Conservation (phyloP, 1,284 basidiomycete species). For the Ceratobasidium theobromae region DNA sequence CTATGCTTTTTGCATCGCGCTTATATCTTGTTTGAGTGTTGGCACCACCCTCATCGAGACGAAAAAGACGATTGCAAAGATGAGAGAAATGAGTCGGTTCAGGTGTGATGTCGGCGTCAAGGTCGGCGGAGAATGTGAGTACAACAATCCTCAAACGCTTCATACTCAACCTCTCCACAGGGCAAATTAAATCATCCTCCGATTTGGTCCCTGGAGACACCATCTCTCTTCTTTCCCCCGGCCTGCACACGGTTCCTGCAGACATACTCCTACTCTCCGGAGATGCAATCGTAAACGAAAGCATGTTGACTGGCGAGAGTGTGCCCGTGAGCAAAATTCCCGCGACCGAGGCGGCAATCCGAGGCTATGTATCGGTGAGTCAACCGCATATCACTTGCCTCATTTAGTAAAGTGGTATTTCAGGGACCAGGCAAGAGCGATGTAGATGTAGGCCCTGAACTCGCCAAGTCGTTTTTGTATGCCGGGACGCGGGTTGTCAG, state of each 20-base stretch:
- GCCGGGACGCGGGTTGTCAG: conserved; percentile 91
- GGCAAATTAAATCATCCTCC: conserved; percentile 72
- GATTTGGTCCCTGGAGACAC: conserved; percentile 92
- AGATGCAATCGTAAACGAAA: conserved; percentile 97
- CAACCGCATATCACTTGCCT: background rate
- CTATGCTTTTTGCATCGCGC: conserved; percentile 95
- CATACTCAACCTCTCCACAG: conserved; percentile 46
- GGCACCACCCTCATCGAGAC: conserved; percentile 90
- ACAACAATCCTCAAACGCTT: conserved; percentile 1
- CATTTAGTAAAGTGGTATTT: background rate
- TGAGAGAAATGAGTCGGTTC: conserved; percentile 97
- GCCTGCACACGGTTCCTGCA: conserved; percentile 79
- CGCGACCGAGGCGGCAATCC: conserved; percentile 69
- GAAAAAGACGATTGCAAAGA: conserved; percentile 88
- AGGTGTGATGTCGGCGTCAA: conserved; percentile 78
- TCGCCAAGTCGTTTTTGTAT: conserved; percentile 87
- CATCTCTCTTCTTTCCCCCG: conserved; percentile 80
- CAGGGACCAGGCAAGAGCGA: conserved; percentile 55
- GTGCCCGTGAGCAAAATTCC: conserved; percentile 90
- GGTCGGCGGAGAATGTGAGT: conserved; percentile 72
- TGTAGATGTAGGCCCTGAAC: conserved; percentile 57
- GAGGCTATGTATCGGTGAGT: conserved; percentile 46
- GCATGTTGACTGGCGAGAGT: conserved; percentile 96
- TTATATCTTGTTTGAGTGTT: conserved; percentile 89
- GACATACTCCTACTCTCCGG: conserved; percentile 92